phyloP scores from a whole-genome alignment of 345 rosid species.

The Melastoma malabathricum region DNA sequence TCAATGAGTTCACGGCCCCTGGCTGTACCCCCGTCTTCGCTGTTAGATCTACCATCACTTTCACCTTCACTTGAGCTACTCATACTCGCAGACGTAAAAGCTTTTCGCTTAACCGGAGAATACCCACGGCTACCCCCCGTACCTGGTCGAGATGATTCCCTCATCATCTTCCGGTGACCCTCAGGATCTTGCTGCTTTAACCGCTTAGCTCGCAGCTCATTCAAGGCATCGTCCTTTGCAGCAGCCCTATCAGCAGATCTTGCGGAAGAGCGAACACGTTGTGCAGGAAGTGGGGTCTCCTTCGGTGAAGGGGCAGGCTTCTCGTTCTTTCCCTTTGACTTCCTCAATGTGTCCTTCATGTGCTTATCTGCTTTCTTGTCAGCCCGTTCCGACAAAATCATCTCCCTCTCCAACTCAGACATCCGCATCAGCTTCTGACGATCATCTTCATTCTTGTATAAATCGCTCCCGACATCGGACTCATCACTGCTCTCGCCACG shows the following conservation, averaged over 20 bases:
- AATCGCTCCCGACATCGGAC: conserved; percentile 84
- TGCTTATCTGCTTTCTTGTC: conserved; percentile 85
- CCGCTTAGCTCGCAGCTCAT: conserved; percentile 82
- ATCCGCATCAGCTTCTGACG: conserved; percentile 57
- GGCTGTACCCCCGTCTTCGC: conserved; percentile 80
- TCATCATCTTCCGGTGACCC: conserved; percentile 60
- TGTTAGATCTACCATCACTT: conserved; percentile 66
- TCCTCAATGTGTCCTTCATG: conserved; percentile 65
- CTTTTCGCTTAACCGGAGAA: conserved; percentile 59
- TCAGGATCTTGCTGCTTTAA: conserved; percentile 91
- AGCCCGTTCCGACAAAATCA: conserved; percentile 78
- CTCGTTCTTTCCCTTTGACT: conserved; percentile 59
- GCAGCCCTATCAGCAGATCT: conserved; percentile 92
- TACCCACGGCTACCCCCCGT: conserved; percentile 46
- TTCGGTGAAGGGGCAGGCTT: conserved; percentile 44
- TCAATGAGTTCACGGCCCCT: conserved; percentile 79
- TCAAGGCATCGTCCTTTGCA: conserved; percentile 85
- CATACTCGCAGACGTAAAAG: conserved; percentile 41
- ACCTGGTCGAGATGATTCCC: conserved; percentile 61
- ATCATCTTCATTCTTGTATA: conserved; percentile 81
- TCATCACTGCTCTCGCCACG: conserved; percentile 71
- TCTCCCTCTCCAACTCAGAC: conserved; percentile 86
- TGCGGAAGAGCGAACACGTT: conserved; percentile 67
- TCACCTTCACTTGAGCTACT: conserved; percentile 89
- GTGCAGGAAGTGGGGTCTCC: conserved; percentile 46